Conservation (phyloP, 2,329 filamentous ascomycete species). For the Xylaria sp. region DNA sequence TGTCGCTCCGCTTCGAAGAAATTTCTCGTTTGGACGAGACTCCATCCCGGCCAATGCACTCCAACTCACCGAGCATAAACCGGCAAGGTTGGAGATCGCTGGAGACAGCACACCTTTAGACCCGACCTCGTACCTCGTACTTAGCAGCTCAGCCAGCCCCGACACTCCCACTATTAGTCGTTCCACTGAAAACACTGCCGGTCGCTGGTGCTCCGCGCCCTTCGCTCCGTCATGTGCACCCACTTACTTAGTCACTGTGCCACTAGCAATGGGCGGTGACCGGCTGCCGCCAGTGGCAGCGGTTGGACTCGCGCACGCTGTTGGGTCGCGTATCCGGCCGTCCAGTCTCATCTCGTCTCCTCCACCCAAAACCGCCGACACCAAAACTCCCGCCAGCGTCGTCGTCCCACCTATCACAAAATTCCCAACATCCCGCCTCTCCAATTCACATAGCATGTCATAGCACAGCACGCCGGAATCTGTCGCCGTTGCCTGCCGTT, state of each 20-base stretch:
- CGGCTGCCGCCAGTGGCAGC: background rate
- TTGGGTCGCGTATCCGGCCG: conserved; percentile 17
- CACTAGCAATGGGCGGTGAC: conserved; percentile 30
- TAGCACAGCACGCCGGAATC: conserved; percentile 27
- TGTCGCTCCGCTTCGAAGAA: conserved; percentile 28
- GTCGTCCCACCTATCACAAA: conserved; percentile 24
- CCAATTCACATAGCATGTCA: conserved; percentile 31
- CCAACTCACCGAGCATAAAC: conserved; percentile 35
- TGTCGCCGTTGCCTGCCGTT: conserved; percentile 36
- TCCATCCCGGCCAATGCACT: conserved; percentile 18
- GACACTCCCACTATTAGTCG: conserved; percentile 26
- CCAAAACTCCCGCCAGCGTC: conserved; percentile 9
- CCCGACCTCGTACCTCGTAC: conserved; percentile 8
- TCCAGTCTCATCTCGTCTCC: conserved; percentile 19
- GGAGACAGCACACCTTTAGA: conserved; percentile 22
- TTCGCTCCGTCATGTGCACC: conserved; percentile 26
- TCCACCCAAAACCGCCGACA: conserved; percentile 26
- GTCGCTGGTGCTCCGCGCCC: conserved; percentile 10
- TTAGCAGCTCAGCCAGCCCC: conserved; percentile 26
- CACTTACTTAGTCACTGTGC: too few relatives aligned
- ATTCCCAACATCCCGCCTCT: conserved; percentile 9
- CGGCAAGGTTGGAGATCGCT: conserved; percentile 29
- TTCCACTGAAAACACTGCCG: conserved; percentile 29
- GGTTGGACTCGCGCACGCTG: background rate
- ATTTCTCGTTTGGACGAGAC: conserved; percentile 18